Base-by-base conservation (phyloP, 1,284 basidiomycete genomes). In the Leccinum laetum region DNA sequence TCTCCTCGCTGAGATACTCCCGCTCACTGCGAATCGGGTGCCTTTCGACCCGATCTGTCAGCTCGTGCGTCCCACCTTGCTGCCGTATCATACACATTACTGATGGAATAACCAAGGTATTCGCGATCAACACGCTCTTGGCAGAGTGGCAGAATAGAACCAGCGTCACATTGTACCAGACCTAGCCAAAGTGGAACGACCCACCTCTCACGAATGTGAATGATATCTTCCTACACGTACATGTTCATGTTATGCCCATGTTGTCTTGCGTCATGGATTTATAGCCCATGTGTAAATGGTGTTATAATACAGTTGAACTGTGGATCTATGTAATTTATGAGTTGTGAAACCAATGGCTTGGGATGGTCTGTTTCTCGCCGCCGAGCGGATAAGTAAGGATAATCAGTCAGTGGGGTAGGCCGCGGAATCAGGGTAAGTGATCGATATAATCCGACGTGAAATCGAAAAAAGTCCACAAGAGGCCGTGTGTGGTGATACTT, bases 391-490 rank as follows among this genome's bases (percentile, higher is more conserved):
- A 60, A 72, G 64, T 73, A 66, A 55, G 55, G 60, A 24, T 64
- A 41, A 58, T 70, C 39, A 64, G 59, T 63, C 61, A 53, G 35
- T 65, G 66, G 62, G 46, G 11, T 55, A 63, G 60, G 56, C 52
- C 57, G 44, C 60, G 58, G 49, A 44, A 58, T 77, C 64, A 78
- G 56, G 89, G 88, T 73, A 93, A 80, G 69, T 81, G 81, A 79
- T 94, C 92, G 71, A 94, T 93, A 75, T 89, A 91, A 68, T 84
- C 80, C 57, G 89, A 85, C 46, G 86, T 88, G 67, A 90, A 81
- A 79, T 94, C 92, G 76, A 92, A 93, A 70, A 94, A 82, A 21
- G 92, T 94, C 92, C 92, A 94, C 44, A 94, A 80, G 60, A 93
- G 81, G 59, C 92, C 92, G 68, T 94, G 92, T 14, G 92, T 94